A percentile compares a stretch with the other conserved stretches of the same genome.
Evolutionary conservation across 1,284 basidiomycete species (phyloP).

Genomic region (Cryptococcus hybrid): DNA sequence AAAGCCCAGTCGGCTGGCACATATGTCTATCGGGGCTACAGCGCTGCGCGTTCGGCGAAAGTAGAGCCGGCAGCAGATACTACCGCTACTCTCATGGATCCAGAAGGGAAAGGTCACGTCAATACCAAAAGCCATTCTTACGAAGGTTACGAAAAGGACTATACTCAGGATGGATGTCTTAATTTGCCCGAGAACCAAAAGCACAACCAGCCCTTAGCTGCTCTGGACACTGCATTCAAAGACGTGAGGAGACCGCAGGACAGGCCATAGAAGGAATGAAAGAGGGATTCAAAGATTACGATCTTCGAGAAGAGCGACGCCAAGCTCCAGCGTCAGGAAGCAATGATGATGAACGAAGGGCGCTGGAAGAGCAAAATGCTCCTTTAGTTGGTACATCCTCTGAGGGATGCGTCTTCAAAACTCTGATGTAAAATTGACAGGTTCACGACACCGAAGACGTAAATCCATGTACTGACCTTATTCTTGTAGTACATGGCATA

Average conservation of each 20-base stretch:
- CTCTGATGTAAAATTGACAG: constrained; percentile 5
- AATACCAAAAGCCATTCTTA: not conserved
- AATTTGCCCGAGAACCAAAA: too few species aligned
- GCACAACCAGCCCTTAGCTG: not conserved
- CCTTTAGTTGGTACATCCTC: constrained; percentile 28
- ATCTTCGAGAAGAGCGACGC: constrained; percentile 6
- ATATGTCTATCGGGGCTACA: constrained; percentile 53
- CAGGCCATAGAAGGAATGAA: constrained; percentile 6
- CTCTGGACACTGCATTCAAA: constrained; percentile 7
- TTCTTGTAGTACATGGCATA: constrained; percentile 56
- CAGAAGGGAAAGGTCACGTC: not conserved
- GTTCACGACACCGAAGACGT: constrained; percentile 42
- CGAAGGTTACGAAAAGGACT: not conserved
- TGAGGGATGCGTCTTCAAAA: not conserved
- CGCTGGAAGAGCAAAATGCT: constrained; percentile 44
- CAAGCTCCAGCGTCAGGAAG: not conserved
- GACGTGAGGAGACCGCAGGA: not conserved
- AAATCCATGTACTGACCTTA: constrained; percentile 52
- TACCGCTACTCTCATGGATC: not conserved
- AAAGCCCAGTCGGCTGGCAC: constrained; percentile 47
- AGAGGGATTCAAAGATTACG: constrained; percentile 4
- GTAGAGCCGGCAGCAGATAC: constrained; percentile 20
- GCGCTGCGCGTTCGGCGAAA: constrained; percentile 41
- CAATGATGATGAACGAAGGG: constrained; percentile 18
- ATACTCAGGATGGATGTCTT: not conserved